These are phyloP conservation scores for Lathyrus aphaca DNA, from an alignment of 306 rosid species.

Conservation along the genomic window DNA sequence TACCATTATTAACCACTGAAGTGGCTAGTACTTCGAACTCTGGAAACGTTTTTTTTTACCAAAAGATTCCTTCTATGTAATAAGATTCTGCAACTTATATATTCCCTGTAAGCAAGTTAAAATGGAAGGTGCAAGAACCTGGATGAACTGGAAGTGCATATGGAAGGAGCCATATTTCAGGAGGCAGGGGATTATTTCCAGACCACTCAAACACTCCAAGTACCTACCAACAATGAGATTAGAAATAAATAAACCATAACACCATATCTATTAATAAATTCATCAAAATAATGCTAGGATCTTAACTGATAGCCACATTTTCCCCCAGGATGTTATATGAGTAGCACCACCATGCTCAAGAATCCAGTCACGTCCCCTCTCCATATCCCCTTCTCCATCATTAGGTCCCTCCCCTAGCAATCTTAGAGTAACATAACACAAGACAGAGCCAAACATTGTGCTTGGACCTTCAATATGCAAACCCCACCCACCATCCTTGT, in stretches of 20 bases:
- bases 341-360: constrained; percentile 84
- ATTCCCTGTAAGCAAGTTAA: constrained; percentile 23
- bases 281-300: constrained; percentile 37
- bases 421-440: constrained; percentile 65
- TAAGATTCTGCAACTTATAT: constrained; percentile 21
- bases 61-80: background rate
- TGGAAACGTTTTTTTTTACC: background rate
- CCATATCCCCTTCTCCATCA: constrained; percentile 72
- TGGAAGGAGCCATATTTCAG: constrained; percentile 92
- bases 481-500: constrained; percentile 97
- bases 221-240: constrained; percentile 52
- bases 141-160: constrained; percentile 83
- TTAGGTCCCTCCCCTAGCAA: constrained; percentile 85
- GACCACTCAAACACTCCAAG: constrained; percentile 92
- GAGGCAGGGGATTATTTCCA: constrained; percentile 93
- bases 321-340: constrained; percentile 83
- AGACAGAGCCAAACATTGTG: constrained; percentile 88
- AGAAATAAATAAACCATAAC: constrained; percentile 16
- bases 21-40: too few species aligned
- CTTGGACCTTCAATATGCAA: constrained; percentile 89
- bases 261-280: constrained; percentile 23
- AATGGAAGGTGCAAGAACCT: constrained; percentile 53
- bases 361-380: constrained; percentile 73
- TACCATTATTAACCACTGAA: too few species aligned
- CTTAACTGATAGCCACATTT: constrained; percentile 95